phyloP scores from a whole-genome alignment of 2,329 filamentous ascomycete genomes.

The Sporothrix humicola region DNA sequence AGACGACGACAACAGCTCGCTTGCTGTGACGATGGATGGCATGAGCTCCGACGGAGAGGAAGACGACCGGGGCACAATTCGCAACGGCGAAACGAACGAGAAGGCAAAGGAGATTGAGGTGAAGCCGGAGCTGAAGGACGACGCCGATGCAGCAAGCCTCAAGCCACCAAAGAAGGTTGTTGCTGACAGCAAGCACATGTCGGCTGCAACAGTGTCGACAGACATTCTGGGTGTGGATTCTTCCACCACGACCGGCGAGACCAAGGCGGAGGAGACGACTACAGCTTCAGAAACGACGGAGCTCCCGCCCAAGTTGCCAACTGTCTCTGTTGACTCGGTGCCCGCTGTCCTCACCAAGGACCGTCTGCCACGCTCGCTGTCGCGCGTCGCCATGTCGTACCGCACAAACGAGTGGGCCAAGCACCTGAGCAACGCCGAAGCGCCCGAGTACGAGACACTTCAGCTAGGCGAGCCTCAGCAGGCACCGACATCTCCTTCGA shows the following conservation, averaged over 20 bases:
- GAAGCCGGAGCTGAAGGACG: slow-evolving; percentile 45
- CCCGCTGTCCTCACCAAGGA: slow-evolving; percentile 61
- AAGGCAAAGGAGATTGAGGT: slow-evolving; percentile 47
- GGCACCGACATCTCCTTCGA: slow-evolving; percentile 17
- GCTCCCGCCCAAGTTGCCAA: slow-evolving; percentile 29
- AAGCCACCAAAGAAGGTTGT: slow-evolving; percentile 6
- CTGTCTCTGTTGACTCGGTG: slow-evolving; percentile 51
- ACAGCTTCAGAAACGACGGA: not conserved
- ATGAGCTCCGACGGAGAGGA: slow-evolving; percentile 52
- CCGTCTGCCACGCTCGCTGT: slow-evolving; percentile 71
- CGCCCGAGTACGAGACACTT: slow-evolving; percentile 68
- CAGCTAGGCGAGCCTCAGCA: slow-evolving; percentile 51
- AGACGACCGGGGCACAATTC: slow-evolving; percentile 38
- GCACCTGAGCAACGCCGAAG: slow-evolving; percentile 78
- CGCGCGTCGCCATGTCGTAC: slow-evolving; percentile 79
- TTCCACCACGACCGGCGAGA: not conserved
- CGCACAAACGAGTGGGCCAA: slow-evolving; percentile 97
- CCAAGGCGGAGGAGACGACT: not conserved
- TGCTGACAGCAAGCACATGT: slow-evolving; percentile 16
- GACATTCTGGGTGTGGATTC: slow-evolving; percentile 3
- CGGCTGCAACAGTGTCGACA: slow-evolving; percentile 12
- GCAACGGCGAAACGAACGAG: slow-evolving; percentile 36
- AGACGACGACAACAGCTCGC: slow-evolving; percentile 56
- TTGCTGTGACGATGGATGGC: slow-evolving; percentile 64
- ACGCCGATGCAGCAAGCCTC: slow-evolving; percentile 19